Evolutionary conservation across 2,329 filamentous ascomycete genomes (phyloP), one percentile per base, ranked within the genome.

Genomic region (Thielaviopsis ethacetica): DNA sequence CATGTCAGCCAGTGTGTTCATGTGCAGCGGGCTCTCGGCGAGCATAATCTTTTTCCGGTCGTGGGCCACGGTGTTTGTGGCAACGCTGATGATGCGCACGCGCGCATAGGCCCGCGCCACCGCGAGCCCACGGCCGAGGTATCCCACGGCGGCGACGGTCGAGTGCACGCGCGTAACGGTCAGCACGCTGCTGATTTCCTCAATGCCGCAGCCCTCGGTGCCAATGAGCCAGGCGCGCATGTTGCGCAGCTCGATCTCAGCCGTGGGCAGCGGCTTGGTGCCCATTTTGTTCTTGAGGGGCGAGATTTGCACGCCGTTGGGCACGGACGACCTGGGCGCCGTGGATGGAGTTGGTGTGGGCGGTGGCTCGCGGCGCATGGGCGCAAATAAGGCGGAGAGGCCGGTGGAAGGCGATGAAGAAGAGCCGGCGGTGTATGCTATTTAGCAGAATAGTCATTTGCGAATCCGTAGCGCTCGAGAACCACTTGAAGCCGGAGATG

Each of bases 221-320:
- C 86, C 86, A 27, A 91, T 70, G 5, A 88, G 73, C 74, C 83
- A 83, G 3, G 73, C 83, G 1, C 83, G 77, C 74, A 81, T 80
- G n/a, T 73, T 75, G 17, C 75, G 72, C 2, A 86, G 73, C 61
- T 84, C 83, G 0, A 90, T 75, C 67, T 90, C 85, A 0, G 85
- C 86, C 0, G 86, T 89, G 0, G 86, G 85, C 0, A 90, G 72
- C 0, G 82, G 75, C 53, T 79, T 79, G 0, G 85, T 89, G 26
- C 85, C 86, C 2, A 86, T 75, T 65, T 89, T 90, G 67, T 80
- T 79, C 70, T 90, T 89, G 17, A 90, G 72, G 0, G 85, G 76
- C 60, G 84, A 80, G 62, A 88, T 85, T 9, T 73, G 73, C 9
- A 89, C 73, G 1, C 85, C 85, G 65, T 89, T 89, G 12, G 84